A percentile compares a stretch with the other conserved stretches of the same genome.
Conservation (phyloP, 345 rosid genomes). For the Laguncularia racemosa region DNA sequence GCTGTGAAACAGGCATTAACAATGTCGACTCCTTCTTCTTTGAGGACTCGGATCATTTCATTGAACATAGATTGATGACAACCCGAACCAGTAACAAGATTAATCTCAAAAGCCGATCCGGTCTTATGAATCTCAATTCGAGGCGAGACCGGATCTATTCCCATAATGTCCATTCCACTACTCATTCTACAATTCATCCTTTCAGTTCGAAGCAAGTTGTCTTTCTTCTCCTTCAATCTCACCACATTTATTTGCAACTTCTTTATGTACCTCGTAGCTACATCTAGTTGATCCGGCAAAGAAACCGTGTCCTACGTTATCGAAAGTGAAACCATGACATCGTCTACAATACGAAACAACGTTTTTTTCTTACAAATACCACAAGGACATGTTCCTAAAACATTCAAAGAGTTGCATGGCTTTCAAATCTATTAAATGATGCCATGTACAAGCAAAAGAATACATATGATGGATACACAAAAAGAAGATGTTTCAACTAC, state of each 20-base stretch:
- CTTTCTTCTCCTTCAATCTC: slow-evolving; percentile 43
- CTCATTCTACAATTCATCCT: slow-evolving; percentile 1
- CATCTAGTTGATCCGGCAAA: slow-evolving; percentile 48
- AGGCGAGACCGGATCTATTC: neutral
- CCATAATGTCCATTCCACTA: neutral
- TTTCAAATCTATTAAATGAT: too few relatives aligned
- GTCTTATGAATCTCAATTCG: slow-evolving; percentile 1
- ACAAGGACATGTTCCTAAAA: too few relatives aligned
- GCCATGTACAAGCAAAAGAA: too few relatives aligned
- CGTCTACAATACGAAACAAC: too few relatives aligned
- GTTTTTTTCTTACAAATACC: neutral
- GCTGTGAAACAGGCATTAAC: slow-evolving; percentile 26
- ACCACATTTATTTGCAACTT: slow-evolving; percentile 44
- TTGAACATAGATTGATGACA: slow-evolving; percentile 18
- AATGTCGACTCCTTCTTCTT: slow-evolving; percentile 33
- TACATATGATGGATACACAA: too few relatives aligned
- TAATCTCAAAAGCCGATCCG: slow-evolving; percentile 17
- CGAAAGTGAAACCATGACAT: too few relatives aligned
- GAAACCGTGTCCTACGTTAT: slow-evolving; percentile 26
- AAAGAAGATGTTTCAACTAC: too few relatives aligned
- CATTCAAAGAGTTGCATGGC: too few relatives aligned
- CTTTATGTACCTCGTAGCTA: slow-evolving; percentile 52
- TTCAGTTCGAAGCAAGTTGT: slow-evolving; percentile 13
- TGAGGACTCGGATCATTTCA: slow-evolving; percentile 31
- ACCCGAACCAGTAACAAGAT: slow-evolving; percentile 31